Evolutionary conservation across 176 grass and related monocot genomes (phyloP).

Genomic region (Triticum monococcum): DNA sequence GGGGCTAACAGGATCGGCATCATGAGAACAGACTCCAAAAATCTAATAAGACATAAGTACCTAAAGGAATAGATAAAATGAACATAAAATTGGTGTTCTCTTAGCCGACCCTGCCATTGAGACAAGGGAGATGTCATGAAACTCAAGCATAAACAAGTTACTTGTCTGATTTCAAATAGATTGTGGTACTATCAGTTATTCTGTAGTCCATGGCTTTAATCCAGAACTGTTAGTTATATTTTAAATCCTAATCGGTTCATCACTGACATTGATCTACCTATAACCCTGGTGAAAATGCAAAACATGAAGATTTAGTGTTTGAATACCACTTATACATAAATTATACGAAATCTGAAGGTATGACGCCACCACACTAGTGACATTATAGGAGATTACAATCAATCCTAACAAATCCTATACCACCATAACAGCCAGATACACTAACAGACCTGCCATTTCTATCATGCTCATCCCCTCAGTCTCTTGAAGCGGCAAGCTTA

Average conservation of each 20-base stretch:
- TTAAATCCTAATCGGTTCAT: not conserved
- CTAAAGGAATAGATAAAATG: not conserved
- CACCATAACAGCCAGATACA: not conserved
- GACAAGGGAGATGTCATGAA: not conserved
- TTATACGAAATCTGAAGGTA: not conserved
- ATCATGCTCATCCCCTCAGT: conserved; percentile 5
- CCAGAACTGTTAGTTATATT: not conserved
- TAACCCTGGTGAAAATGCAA: not conserved
- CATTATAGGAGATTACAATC: not conserved
- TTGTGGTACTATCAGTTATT: not conserved
- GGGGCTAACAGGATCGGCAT: not conserved
- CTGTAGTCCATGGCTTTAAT: not conserved
- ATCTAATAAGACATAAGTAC: not conserved
- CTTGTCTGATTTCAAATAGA: not conserved
- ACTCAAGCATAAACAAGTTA: not conserved
- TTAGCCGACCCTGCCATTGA: not conserved
- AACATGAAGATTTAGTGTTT: not conserved
- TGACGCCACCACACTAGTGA: not conserved
- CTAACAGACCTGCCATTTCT: not conserved
- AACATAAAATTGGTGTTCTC: not conserved
- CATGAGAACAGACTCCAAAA: not conserved
- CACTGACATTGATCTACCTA: not conserved
- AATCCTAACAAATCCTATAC: not conserved
- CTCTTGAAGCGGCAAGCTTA: not conserved
- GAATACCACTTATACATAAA: not conserved